A percentile compares a stretch with the other conserved stretches of the same genome.
These are phyloP conservation scores for Termitomyces sp. DNA, from an alignment of 768 basidiomycete genomes.

Conservation along the genomic window DNA sequence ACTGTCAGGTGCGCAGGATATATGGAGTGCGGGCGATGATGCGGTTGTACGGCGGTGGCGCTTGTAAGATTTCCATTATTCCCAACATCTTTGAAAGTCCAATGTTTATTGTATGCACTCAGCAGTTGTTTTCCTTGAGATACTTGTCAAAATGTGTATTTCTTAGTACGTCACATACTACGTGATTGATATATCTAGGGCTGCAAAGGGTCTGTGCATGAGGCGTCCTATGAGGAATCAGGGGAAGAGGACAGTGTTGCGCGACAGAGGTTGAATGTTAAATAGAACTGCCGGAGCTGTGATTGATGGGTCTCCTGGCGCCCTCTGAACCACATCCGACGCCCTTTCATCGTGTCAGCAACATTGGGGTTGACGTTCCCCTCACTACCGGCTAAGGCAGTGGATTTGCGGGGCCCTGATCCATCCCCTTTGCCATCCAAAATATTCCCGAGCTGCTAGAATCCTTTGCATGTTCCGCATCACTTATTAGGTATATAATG, in stretches of 20 bases:
- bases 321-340: background rate
- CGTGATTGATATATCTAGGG: background rate
- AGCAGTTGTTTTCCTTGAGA: background rate
- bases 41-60: slow-evolving; percentile 46
- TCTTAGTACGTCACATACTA: background rate
- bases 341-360: background rate
- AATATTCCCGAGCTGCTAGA: background rate
- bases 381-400: background rate
- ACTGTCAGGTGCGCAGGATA: slow-evolving; percentile 17
- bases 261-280: background rate
- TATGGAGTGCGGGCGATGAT: slow-evolving; percentile 63
- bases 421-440: background rate
- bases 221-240: background rate
- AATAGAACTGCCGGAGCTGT: background rate
- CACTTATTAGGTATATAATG: background rate
- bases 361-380: background rate
- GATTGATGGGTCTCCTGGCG: background rate
- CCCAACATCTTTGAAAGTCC: background rate
- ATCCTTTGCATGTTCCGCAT: background rate
- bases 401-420: background rate
- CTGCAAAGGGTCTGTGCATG: background rate
- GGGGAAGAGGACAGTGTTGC: background rate
- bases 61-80: background rate
- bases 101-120: background rate
- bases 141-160: background rate